Evolutionary conservation across 352 stramenopile genomes (phyloP).

Genomic region (Lagenidium giganteum): DNA sequence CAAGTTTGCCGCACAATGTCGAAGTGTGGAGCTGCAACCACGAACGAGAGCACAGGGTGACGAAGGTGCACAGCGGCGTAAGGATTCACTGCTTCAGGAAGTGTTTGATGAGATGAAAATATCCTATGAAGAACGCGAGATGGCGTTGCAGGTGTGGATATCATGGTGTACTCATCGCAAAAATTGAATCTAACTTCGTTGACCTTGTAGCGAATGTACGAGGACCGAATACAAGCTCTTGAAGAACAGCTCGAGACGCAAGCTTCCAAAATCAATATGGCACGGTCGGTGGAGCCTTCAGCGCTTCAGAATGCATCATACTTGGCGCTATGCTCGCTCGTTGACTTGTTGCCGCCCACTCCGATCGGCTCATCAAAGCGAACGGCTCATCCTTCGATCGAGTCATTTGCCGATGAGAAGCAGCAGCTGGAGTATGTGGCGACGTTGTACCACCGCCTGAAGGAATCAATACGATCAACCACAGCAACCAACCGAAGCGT

Average conservation of each 20-base stretch:
- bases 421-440: conserved; percentile 27
- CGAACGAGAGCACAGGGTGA: conserved; percentile 5
- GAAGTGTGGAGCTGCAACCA: conserved; percentile 41
- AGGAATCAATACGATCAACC: conserved; percentile 17
- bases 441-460: conserved; percentile 28
- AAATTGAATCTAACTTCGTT: background rate
- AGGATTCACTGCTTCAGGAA: conserved; percentile 35
- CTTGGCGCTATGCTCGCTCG: conserved; percentile 41
- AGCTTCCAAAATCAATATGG: too few relatives aligned
- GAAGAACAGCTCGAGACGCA: conserved; percentile 18
- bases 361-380: background rate
- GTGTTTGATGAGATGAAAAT: conserved; percentile 40
- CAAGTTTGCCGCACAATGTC: conserved; percentile 71
- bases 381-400: conserved; percentile 15
- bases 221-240: conserved; percentile 27
- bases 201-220: conserved; percentile 28
- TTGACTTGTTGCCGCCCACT: conserved; percentile 14
- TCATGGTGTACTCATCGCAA: background rate
- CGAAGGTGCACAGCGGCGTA: conserved; percentile 8
- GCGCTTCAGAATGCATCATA: conserved; percentile 21
- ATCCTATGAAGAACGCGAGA: conserved; percentile 49
- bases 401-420: conserved; percentile 23
- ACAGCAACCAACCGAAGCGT: too few relatives aligned
- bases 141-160: conserved; percentile 30
- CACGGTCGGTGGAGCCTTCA: too few relatives aligned